These are phyloP conservation scores for Isochrysis galbana DNA, from an alignment of 78 protist genomes.

Conservation along the genomic window DNA sequence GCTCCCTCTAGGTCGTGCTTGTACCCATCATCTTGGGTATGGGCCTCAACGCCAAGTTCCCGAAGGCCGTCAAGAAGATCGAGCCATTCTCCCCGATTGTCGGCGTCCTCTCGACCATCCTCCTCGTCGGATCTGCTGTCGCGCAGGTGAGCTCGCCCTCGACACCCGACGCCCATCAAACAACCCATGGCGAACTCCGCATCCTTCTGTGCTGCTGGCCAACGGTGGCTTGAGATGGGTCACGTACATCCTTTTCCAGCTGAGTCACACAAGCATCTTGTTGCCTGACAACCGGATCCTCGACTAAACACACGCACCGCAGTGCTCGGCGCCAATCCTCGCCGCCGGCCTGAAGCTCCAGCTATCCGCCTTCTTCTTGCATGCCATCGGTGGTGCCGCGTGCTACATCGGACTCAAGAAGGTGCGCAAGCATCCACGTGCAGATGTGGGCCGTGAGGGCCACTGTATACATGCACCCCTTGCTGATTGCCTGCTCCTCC, in stretches of 20 bases:
- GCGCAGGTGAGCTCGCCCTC: neutral
- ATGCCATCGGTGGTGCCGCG: constrained; percentile 1
- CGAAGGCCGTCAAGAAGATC: neutral
- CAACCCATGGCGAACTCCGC: neutral
- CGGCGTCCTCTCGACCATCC: constrained; percentile 21
- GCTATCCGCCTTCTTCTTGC: constrained; percentile 1
- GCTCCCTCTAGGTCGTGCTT: constrained; percentile 31
- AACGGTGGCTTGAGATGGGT: too few species aligned
- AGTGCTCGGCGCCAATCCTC: constrained; percentile 37
- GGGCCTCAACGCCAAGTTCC: neutral
- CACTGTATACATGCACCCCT: too few species aligned
- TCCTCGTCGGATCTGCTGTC: constrained; percentile 41
- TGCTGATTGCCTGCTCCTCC: too few species aligned
- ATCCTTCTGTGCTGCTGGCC: too few species aligned
- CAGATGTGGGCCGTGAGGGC: too few species aligned
- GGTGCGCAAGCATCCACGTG: too few species aligned
- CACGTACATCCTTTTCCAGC: too few species aligned
- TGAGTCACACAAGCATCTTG: too few species aligned
- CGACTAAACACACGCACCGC: too few species aligned
- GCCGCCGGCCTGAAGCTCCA: constrained; percentile 22
- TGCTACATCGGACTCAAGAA: neutral
- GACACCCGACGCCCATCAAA: too few species aligned
- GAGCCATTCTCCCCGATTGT: constrained; percentile 28
- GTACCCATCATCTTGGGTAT: constrained; percentile 21
- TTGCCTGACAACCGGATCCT: too few species aligned